Evolutionary conservation across 331 rosid species (phyloP), one percentile per base, ranked within the genome.

Genomic region (Pyracantha coccinea): DNA sequence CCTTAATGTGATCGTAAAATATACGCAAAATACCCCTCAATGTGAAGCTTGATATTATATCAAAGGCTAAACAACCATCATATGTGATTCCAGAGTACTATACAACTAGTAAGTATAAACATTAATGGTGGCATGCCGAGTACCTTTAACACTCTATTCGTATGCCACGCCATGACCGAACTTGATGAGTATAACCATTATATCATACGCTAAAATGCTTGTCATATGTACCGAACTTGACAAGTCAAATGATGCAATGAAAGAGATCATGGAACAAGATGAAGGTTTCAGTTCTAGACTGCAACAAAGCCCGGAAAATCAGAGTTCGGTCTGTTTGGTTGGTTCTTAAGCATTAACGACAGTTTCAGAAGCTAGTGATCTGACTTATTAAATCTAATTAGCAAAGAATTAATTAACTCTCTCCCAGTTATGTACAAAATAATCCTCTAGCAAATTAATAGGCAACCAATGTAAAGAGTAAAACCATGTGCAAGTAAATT

Each of bases 211-310:
- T 28, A 62, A 60, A 69, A 83, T 73, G 61, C 61, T n/a, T 58
- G 32, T 80, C 82, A 75, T 63, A 74, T 66, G 81, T 68, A 88
- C 64, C 38, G 19, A 41, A 32, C 27, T 55, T 53, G 41, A 78
- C 77, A 83, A 58, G 32, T 31, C 54, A 75, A 9, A 52, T 52
- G 19, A 59, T 25, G 69, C 80, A 69, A 54, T 67, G 68, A 80
- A 66, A 78, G 17, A 70, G 74, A 71, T 29, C 74, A 70, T 53
- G 47, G 44, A n/a, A 35, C 44, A 35, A 35, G 13, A 35, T 35
- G 44, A 35, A 0, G 44, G 44, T 35, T 35, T 9, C 8, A 35
- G 13, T 35, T 35, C 44, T 35, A 35, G 12, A 35, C 9, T 10
- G 16, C 28, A 57, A 57, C 64, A 38, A 50, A 29, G 64, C 57